Conservation (phyloP, 305 asterid species). For the Salvia sclarea region DNA sequence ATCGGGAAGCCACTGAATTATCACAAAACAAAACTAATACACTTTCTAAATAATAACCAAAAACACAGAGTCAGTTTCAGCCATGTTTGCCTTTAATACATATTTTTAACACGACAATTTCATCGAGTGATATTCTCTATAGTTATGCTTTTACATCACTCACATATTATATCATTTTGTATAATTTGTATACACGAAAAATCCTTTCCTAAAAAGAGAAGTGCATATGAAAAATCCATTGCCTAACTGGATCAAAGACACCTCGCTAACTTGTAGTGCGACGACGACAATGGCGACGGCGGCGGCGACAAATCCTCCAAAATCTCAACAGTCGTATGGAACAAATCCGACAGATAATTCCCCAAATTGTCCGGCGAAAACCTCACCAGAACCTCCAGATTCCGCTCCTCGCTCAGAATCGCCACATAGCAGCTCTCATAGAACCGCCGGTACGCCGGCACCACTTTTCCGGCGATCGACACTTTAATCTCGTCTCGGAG, state of each 20-base stretch:
- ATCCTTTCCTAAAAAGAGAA: not conserved
- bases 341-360: constrained; percentile 63
- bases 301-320: constrained; percentile 33
- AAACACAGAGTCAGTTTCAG: too few relatives aligned
- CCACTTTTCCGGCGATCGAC: constrained; percentile 53
- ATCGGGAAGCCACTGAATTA: too few relatives aligned
- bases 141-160: too few relatives aligned
- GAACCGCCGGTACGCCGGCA: constrained; percentile 58
- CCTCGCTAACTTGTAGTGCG: constrained; percentile 35
- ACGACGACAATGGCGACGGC: constrained; percentile 3
- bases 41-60: too few relatives aligned
- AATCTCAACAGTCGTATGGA: constrained; percentile 36
- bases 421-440: constrained; percentile 43
- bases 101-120: too few relatives aligned
- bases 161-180: too few relatives aligned
- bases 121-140: too few relatives aligned
- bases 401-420: constrained; percentile 41
- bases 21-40: too few relatives aligned
- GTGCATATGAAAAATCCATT: too few relatives aligned
- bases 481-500: constrained; percentile 66
- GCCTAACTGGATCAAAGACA: constrained; percentile 37
- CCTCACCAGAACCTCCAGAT: constrained; percentile 49
- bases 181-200: not conserved
- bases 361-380: constrained; percentile 71
- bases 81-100: too few relatives aligned